Base-by-base conservation (phyloP, 225 moss, liverwort and hornwort species). In the Polytrichum commune region DNA sequence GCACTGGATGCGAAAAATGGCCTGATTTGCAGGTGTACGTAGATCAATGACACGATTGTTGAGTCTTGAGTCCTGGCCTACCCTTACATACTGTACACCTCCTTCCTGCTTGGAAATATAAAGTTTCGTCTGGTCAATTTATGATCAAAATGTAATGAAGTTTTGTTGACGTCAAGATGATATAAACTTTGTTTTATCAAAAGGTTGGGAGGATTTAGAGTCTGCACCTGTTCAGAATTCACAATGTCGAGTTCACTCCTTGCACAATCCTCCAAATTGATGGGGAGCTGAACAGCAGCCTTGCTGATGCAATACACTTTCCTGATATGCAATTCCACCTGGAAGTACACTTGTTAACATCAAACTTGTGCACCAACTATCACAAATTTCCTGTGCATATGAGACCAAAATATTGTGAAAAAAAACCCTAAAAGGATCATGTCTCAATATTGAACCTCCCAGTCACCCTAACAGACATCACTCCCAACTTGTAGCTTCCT, bases 1-100 rank as follows among this genome's bases (percentile, higher is more conserved):
- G 66, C 82, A 86, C 77, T 97, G 92, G 54, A 94, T 82, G 20
- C 92, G 88, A 24, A 97, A 97, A 65, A 94, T 91, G 18, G 90
- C 94, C 75, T 97, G 97, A 75, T 94, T 97, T 19, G 92, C 92
- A 72, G 94, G 97, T 3, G 92, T 97, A 60, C 94, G 84, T 66
- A 97, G 72, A 75, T 97, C 94, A 64, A 97, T 75, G 33, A 94
- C 89, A 35, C 92, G 83, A 73, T 97, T 91, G 75, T 90, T 92
- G 53, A 97, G 78, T 78, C 97, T 87, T 13, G 94, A 87, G 74
- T 97, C 97, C 82, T 94, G 94, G 20, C 78, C 72, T 66, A 95
- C 88, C 60, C 75, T 81, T 27, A 82, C 93, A 64, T 71, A 90
- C 70, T 93, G 79, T 38, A 80, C 71, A 60, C 86, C 85, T 77